These are phyloP conservation scores for Pythium sp. DNA, from an alignment of 352 stramenopile species.

Conservation along the genomic window DNA sequence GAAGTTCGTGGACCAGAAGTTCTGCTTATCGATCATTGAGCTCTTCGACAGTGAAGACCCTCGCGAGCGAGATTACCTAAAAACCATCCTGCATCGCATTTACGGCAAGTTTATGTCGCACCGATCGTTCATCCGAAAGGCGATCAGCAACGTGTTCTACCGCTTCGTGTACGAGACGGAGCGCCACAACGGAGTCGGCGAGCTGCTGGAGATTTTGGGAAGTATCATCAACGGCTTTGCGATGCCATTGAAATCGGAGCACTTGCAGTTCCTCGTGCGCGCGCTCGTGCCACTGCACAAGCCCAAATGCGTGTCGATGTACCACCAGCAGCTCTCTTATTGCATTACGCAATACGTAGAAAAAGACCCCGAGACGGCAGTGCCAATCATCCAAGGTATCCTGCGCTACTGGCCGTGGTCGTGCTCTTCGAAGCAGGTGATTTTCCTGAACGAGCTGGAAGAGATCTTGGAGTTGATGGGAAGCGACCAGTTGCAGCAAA, in stretches of 20 bases:
- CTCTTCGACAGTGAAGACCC: slow-evolving; percentile 96
- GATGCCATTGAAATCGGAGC: slow-evolving; percentile 98
- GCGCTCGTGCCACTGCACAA: slow-evolving; percentile 99
- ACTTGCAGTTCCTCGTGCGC: slow-evolving; percentile 94
- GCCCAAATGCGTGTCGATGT: slow-evolving; percentile 95
- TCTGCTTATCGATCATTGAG: slow-evolving; percentile 95
- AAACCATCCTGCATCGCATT: slow-evolving; percentile 99
- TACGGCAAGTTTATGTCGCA: slow-evolving; percentile 99
- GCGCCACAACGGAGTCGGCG: slow-evolving; percentile 93
- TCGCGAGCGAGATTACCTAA: slow-evolving; percentile 98
- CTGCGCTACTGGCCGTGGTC: slow-evolving; percentile 96
- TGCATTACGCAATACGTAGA: slow-evolving; percentile 99
- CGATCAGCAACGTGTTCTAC: slow-evolving; percentile 99
- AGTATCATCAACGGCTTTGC: slow-evolving; percentile 99
- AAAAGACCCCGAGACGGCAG: slow-evolving; percentile 97
- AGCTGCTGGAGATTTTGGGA: slow-evolving; percentile 97
- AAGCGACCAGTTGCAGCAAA: slow-evolving; percentile 69
- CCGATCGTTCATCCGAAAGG: slow-evolving; percentile 96
- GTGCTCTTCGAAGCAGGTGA: slow-evolving; percentile 92
- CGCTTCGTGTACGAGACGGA: slow-evolving; percentile 98
- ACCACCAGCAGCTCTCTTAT: slow-evolving; percentile 99
- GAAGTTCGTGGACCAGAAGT: slow-evolving; percentile 98
- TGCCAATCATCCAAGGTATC: slow-evolving; percentile 93
- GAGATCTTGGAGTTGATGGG: slow-evolving; percentile 97
- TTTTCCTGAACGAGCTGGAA: slow-evolving; percentile 99